These are phyloP conservation scores for Lasiodiplodia sp. DNA, from an alignment of 2,329 filamentous ascomycete species.

Conservation along the genomic window DNA sequence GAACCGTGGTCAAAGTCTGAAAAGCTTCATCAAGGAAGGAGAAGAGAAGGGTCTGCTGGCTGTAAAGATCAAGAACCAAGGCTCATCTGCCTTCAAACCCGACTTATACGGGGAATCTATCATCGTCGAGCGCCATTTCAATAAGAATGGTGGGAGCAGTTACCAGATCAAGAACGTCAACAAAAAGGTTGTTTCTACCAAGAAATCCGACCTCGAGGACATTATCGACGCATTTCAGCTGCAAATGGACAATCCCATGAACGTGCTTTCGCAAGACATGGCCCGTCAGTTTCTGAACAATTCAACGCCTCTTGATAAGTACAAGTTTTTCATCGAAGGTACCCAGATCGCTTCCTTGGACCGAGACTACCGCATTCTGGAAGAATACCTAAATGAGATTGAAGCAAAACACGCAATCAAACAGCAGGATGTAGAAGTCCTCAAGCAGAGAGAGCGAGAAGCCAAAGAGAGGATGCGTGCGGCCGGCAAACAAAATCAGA, in stretches of 20 bases:
- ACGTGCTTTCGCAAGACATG: slow-evolving; percentile 93
- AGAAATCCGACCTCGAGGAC: slow-evolving; percentile 86
- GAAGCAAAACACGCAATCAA: slow-evolving; percentile 65
- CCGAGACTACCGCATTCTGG: slow-evolving; percentile 85
- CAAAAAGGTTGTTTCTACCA: slow-evolving; percentile 77
- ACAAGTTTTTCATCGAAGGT: slow-evolving; percentile 94
- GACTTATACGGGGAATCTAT: slow-evolving; percentile 86
- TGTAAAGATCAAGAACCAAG: slow-evolving; percentile 91
- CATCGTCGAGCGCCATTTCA: slow-evolving; percentile 89
- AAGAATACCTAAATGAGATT: slow-evolving; percentile 78
- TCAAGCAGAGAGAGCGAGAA: slow-evolving; percentile 66
- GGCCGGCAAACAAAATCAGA: slow-evolving; percentile 67
- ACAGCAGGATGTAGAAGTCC: slow-evolving; percentile 66
- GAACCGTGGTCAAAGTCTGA: slow-evolving; percentile 88
- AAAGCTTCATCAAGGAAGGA: slow-evolving; percentile 87
- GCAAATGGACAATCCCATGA: slow-evolving; percentile 96
- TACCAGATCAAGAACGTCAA: slow-evolving; percentile 85
- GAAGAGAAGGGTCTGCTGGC: slow-evolving; percentile 4
- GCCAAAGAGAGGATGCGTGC: slow-evolving; percentile 69
- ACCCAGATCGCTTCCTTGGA: slow-evolving; percentile 93
- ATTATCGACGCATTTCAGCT: slow-evolving; percentile 92
- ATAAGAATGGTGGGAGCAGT: slow-evolving; percentile 73
- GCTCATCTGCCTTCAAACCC: slow-evolving; percentile 81
- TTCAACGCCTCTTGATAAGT: slow-evolving; percentile 83
- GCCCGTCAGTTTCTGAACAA: slow-evolving; percentile 91